phyloP scores from a whole-genome alignment of 805 yeast genomes.

The Hanseniaspora singularis region DNA sequence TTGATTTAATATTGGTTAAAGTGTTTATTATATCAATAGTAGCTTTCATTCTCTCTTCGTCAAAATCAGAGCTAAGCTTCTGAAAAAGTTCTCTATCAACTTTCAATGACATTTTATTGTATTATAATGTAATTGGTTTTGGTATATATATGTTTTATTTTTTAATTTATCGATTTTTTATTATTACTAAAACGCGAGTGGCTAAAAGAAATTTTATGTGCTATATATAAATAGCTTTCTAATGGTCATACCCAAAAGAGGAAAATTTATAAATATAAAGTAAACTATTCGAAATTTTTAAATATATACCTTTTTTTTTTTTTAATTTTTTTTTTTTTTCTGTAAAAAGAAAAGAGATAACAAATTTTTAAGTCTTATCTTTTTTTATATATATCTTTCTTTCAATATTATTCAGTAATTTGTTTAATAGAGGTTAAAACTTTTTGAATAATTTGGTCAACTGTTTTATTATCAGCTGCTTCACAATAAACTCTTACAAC shows the following conservation, averaged over 20 bases:
- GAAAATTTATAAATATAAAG: neutral
- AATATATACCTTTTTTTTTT: too few species aligned
- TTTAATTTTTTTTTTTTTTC: too few species aligned
- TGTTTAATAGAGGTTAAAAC: slow-evolving; percentile 22
- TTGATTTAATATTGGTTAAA: slow-evolving; percentile 33
- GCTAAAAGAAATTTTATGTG: too few species aligned
- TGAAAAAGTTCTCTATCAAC: slow-evolving; percentile 70
- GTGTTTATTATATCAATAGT: slow-evolving; percentile 57
- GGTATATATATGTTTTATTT: neutral
- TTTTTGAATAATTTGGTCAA: slow-evolving; percentile 34
- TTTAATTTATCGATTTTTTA: too few species aligned
- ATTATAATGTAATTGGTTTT: neutral
- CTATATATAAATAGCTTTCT: too few species aligned
- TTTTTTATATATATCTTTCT: too few species aligned
- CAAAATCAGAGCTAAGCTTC: slow-evolving; percentile 62
- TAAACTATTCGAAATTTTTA: too few species aligned
- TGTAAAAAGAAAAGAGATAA: too few species aligned
- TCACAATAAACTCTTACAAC: slow-evolving; percentile 95
- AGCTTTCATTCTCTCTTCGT: slow-evolving; percentile 57
- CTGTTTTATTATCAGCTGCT: slow-evolving; percentile 44
- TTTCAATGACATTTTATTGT: slow-evolving; percentile 15
- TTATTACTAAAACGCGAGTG: neutral
- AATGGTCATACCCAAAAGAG: too few species aligned
- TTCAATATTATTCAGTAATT: neutral
- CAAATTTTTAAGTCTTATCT: neutral